phyloP scores from a whole-genome alignment of 1,284 basidiomycete species.

The Stereum hirsutum region DNA sequence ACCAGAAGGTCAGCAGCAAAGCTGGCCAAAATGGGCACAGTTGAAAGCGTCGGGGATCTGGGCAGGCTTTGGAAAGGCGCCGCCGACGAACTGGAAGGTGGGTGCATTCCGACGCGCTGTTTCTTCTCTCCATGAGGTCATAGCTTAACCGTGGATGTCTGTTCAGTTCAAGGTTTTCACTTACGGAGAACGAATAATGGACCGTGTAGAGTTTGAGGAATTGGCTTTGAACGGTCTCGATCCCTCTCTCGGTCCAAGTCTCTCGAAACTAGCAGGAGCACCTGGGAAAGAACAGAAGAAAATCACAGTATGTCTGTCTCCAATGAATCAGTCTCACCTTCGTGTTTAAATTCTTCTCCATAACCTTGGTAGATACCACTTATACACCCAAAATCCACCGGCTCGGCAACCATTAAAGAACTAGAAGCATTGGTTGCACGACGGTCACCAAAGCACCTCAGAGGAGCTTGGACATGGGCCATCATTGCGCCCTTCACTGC shows the following conservation, averaged over 20 bases:
- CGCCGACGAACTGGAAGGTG: conserved; percentile 58
- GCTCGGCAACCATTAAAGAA: conserved; percentile 40
- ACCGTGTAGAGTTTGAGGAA: conserved; percentile 71
- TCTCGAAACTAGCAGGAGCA: conserved; percentile 11
- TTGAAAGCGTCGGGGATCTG: conserved; percentile 46
- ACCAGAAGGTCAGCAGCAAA: conserved; percentile 11
- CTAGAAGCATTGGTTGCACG: conserved; percentile 40
- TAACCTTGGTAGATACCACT: conserved; percentile 51
- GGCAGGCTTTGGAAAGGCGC: conserved; percentile 56
- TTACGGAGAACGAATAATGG: conserved; percentile 55
- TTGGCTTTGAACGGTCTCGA: conserved; percentile 61
- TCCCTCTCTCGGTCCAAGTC: conserved; percentile 48
- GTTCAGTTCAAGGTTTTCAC: conserved; percentile 46
- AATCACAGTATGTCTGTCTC: conserved; percentile 7
- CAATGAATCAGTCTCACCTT: neutral
- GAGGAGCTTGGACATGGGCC: conserved; percentile 58
- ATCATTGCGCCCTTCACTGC: conserved; percentile 56
- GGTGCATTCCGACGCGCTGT: neutral
- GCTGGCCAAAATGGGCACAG: conserved; percentile 30
- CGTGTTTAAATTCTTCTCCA: conserved; percentile 5
- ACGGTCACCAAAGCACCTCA: conserved; percentile 53
- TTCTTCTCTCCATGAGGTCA: neutral
- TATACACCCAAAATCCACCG: conserved; percentile 52
- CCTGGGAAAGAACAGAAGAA: conserved; percentile 15
- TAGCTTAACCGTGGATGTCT: neutral